These are phyloP conservation scores for Niebla homalea DNA, from an alignment of 495 filamentous ascomycete genomes.

Conservation along the genomic window DNA sequence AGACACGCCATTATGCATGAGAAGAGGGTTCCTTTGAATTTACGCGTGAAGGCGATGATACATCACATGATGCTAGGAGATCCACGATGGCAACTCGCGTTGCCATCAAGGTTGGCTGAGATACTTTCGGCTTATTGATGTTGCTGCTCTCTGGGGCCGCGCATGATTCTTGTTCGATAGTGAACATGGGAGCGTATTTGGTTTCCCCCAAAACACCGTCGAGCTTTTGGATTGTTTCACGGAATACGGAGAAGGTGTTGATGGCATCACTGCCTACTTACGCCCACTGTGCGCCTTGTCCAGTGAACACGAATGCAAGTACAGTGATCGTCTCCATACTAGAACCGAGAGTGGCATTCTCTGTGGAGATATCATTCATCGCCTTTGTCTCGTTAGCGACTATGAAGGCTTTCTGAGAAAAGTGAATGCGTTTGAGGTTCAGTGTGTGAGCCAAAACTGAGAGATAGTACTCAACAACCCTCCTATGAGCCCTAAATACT, in stretches of 20 bases:
- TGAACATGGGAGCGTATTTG: constrained; percentile 14
- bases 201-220: constrained; percentile 11
- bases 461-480: constrained; percentile 12
- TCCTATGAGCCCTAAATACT: constrained; percentile 18
- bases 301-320: constrained; percentile 6
- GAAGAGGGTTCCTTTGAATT: too few relatives aligned
- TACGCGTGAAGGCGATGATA: too few relatives aligned
- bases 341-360: background rate
- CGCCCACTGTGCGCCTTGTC: constrained; percentile 11
- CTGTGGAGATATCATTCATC: background rate
- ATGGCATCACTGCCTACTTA: constrained; percentile 24
- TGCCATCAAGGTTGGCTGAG: constrained; percentile 32
- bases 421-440: constrained; percentile 5
- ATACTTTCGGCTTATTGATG: constrained; percentile 17
- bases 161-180: constrained; percentile 14
- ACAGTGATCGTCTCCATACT: background rate
- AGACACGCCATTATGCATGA: constrained; percentile 3
- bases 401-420: constrained; percentile 12
- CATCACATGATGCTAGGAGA: constrained; percentile 28
- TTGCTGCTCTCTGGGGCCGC: constrained; percentile 7
- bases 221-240: constrained; percentile 11
- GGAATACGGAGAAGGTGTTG: constrained; percentile 7
- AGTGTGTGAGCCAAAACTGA: constrained; percentile 9
- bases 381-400: constrained; percentile 14
- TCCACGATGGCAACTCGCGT: constrained; percentile 39